A percentile compares a stretch with the other conserved stretches of the same genome.
Evolutionary conservation across 345 rosid species (phyloP).

Genomic region (Camelina neglecta): DNA sequence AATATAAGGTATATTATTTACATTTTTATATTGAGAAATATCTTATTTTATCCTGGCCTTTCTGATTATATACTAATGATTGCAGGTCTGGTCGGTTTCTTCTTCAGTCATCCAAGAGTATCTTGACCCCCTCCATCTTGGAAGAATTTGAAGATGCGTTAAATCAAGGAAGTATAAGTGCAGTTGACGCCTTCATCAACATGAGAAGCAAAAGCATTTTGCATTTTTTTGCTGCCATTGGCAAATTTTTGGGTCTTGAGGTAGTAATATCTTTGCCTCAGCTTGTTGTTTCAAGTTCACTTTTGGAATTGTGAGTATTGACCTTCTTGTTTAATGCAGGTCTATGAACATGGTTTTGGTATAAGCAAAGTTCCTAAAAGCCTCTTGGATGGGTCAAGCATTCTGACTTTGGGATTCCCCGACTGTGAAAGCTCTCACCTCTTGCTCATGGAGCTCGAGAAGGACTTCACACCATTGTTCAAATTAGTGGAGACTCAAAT

Average conservation of each 20-base stretch:
- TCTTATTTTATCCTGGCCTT: neutral
- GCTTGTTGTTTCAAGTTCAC: constrained; percentile 9
- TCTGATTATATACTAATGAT: constrained; percentile 27
- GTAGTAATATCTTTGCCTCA: constrained; percentile 45
- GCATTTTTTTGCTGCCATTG: constrained; percentile 83
- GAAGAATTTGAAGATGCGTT: constrained; percentile 89
- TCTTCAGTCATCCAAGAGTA: constrained; percentile 75
- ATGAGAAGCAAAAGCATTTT: constrained; percentile 90
- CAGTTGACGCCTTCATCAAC: constrained; percentile 78
- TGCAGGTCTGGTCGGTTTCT: constrained; percentile 91
- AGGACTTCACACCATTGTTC: constrained; percentile 88
- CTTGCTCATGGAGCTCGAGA: constrained; percentile 88
- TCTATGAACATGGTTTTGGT: constrained; percentile 76
- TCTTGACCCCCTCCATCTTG: constrained; percentile 59
- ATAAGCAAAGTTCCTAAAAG: constrained; percentile 72
- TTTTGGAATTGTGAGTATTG: constrained; percentile 15
- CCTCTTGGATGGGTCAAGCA: constrained; percentile 59
- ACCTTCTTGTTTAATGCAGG: constrained; percentile 55
- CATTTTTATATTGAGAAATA: constrained; percentile 5
- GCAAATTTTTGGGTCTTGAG: constrained; percentile 96
- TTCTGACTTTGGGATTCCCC: constrained; percentile 90
- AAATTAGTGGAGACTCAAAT: constrained; percentile 70
- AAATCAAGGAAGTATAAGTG: constrained; percentile 82
- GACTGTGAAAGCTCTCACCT: constrained; percentile 83
- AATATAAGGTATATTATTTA: constrained; percentile 66